A percentile compares a stretch with the other conserved stretches of the same genome.
phyloP scores from a whole-genome alignment of 2,329 filamentous ascomycete genomes.

The Colletotrichum cordylinicola region DNA sequence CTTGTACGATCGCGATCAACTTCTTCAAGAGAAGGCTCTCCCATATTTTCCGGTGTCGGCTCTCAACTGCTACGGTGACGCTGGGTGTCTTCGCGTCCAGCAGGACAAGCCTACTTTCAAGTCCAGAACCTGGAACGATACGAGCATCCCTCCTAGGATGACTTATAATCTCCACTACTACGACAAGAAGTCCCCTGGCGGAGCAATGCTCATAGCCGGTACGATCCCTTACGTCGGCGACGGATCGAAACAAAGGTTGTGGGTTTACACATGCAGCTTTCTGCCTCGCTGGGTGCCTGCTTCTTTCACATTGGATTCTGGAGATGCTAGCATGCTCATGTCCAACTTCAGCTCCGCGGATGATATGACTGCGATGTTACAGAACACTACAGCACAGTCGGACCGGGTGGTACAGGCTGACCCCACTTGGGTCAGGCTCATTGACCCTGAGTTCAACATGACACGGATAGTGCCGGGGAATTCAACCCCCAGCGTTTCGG shows the following conservation, averaged over 20 bases:
- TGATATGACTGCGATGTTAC: not conserved
- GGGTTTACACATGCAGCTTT: not conserved
- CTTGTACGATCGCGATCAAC: not conserved
- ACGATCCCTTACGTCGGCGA: not conserved
- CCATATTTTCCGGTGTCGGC: not conserved
- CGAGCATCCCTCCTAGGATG: not conserved
- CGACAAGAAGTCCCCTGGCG: not conserved
- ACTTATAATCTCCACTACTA: not conserved
- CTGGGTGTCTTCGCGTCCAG: not conserved
- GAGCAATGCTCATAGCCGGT: not conserved
- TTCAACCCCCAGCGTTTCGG: not conserved
- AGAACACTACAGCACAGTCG: not conserved
- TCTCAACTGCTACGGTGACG: not conserved
- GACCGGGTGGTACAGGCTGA: not conserved
- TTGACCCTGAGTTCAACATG: not conserved
- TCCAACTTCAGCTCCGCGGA: not conserved
- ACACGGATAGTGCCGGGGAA: not conserved
- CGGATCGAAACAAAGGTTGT: not conserved
- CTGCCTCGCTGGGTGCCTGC: not conserved
- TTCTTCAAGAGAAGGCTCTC: not conserved
- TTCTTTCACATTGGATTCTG: not conserved
- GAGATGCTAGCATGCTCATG: not conserved
- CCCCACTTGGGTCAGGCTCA: not conserved
- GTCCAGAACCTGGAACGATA: not conserved
- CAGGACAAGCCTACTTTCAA: not conserved